Base-by-base conservation (phyloP, 345 rosid genomes). In the Dimocarpus longan region DNA sequence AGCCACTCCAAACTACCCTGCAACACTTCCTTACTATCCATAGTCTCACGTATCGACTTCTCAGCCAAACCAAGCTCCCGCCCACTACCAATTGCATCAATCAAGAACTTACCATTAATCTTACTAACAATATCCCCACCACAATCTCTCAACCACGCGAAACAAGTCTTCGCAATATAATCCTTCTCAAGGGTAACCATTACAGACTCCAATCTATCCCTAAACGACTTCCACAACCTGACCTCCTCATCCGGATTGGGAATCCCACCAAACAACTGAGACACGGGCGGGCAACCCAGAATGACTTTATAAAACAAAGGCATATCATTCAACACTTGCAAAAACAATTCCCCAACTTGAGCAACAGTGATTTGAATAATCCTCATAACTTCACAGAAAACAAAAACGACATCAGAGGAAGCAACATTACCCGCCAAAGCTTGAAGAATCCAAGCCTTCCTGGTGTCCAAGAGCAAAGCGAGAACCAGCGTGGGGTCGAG, bases 1-100 rank as follows among this genome's bases (percentile, higher is more conserved):
- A 96, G 95, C 99, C 99, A 96, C 64, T 94, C 98, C 86, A 94
- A 87, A 88, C 95, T 96, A 77, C 92, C 95, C 73, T 87, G 91
- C 84, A 94, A 82, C 44, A 94, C 98, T 82, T 89, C 90, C 90
- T 93, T 96, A 83, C 92, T 87, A 78, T 93, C 95, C 81, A 96
- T 91, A 8, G 93, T 92, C 84, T 89, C 89, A 70, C 99, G 86
- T 37, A 96, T 88, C 83, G 84, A 78, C 85, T 91, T 92, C 68
- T 94, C 98, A 0, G 98, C 97, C 22, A 87, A 82, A 24, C 93
- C 94, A 84, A 94, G 97, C 74, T 94, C 97, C 50, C 74, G 77
- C 5, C 99, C 99, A 64, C 86, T 86, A 62, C 83, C 75, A 71
- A 96, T 90, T 26, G 89, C 84, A 85, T 93, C 92, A 52, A 91